A percentile compares a stretch with the other conserved stretches of the same genome.
phyloP scores from a whole-genome alignment of 1,139 yeast species.

The Suhomyces ambrosiae region DNA sequence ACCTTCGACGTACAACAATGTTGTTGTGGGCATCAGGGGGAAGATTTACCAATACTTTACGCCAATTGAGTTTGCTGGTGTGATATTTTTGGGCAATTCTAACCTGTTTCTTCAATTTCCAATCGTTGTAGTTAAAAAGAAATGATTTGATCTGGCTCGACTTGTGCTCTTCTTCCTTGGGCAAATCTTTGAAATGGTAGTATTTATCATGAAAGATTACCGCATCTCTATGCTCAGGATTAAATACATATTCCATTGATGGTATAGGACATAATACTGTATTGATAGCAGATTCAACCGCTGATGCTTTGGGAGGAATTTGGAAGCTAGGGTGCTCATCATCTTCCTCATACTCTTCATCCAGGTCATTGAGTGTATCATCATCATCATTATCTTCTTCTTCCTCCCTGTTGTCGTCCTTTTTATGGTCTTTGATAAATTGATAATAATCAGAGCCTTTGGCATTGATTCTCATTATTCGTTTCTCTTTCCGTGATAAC shows the following conservation, averaged over 20 bases:
- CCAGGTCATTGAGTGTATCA: slow-evolving; percentile 8
- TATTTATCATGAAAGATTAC: slow-evolving; percentile 79
- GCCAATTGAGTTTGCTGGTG: slow-evolving; percentile 25
- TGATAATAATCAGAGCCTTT: slow-evolving; percentile 21
- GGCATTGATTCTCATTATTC: slow-evolving; percentile 29
- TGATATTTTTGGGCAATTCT: slow-evolving; percentile 31
- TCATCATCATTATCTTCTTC: slow-evolving; percentile 10
- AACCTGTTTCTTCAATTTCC: slow-evolving; percentile 30
- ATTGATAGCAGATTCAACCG: slow-evolving; percentile 46
- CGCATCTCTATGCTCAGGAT: slow-evolving; percentile 50
- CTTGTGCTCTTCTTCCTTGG: slow-evolving; percentile 27
- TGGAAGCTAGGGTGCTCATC: slow-evolving; percentile 18
- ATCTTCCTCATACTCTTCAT: slow-evolving; percentile 1
- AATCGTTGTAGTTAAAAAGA: slow-evolving; percentile 23
- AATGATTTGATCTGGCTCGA: slow-evolving; percentile 12
- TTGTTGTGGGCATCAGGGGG: slow-evolving; percentile 34
- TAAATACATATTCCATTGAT: slow-evolving; percentile 31
- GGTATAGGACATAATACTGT: slow-evolving; percentile 50
- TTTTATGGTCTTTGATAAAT: neutral
- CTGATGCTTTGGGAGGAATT: slow-evolving; percentile 49
- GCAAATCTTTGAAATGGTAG: slow-evolving; percentile 67
- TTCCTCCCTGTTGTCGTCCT: slow-evolving; percentile 3
- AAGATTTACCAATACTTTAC: slow-evolving; percentile 28
- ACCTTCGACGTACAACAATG: slow-evolving; percentile 30
- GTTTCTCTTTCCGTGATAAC: slow-evolving; percentile 24